Evolutionary conservation across 2,329 filamentous ascomycete genomes (phyloP), one percentile per base, ranked within the genome.

Genomic region (Stachybotrys echinatus): DNA sequence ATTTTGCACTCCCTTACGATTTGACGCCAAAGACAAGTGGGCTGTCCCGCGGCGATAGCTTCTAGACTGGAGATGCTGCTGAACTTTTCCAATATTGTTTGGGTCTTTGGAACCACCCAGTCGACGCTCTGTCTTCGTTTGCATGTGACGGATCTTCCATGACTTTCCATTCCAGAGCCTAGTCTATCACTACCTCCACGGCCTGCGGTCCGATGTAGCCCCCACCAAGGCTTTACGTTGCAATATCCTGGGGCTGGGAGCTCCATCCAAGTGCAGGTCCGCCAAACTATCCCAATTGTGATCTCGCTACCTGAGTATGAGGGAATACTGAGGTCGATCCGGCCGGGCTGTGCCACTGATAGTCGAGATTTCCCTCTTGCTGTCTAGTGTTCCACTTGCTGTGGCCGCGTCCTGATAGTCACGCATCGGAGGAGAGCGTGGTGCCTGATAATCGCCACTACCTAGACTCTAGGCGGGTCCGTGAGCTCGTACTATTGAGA

Each of bases 191-290:
- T 34, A 34, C 14, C n/a, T 45, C 23, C 19, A 45, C 42, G 42
- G 42, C 42, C 42, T 45, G 42, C 42, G 42, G 42, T 45, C 42
- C 42, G 42, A 23, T 23, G 22, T 14, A n/a, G 22, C 20, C 42
- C 23, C 42, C 42, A 45, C 42, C 22, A 23, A 45, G 42, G 20
- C 12, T 21, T 17, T 23, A 7, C 19, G 42, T 45, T 45, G 22
- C 42, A 45, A 23, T 23, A 22, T 23, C 42, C 20, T 45, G 20
- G 42, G 23, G 20, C 18, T 23, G 12, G 42, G 17, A 23, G 42
- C 20, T 45, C 42, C 42, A 45, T 27, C 20, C 12, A 17, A 5
- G 20, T 45, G 42, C 42, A 18, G 22, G 20, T 45, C 27, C 42
- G 19, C 42, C 42, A 45, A 45, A 45, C 18, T 23, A 18, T 45